A percentile compares a stretch with the other conserved stretches of the same genome.
phyloP scores from a whole-genome alignment of 2,329 filamentous ascomycete species.

The Ophiobolus disseminans region DNA sequence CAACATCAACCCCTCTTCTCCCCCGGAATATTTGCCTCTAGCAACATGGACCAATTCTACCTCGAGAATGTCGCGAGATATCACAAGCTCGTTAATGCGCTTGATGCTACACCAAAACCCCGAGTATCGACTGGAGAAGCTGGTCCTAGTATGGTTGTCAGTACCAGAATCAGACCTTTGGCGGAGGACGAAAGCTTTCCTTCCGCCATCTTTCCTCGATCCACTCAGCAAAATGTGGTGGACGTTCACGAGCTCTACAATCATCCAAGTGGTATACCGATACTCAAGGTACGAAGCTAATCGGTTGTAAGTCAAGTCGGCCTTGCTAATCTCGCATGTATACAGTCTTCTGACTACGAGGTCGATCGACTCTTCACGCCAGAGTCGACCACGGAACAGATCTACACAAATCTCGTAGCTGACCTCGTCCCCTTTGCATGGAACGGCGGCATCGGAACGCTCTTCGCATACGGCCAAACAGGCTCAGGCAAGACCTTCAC shows the following conservation, averaged over 20 bases:
- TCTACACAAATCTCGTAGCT: conserved; percentile 53
- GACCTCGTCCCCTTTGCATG: conserved; percentile 56
- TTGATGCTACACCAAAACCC: conserved; percentile 22
- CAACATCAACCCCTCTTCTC: no score
- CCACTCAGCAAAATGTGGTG: conserved; percentile 20
- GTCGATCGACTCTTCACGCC: conserved; percentile 24
- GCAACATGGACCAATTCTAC: conserved; percentile 26
- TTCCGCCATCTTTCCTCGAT: conserved; percentile 19
- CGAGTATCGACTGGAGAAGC: conserved; percentile 16
- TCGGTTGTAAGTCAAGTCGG: neutral
- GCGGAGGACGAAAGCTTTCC: conserved; percentile 20
- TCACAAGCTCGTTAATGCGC: conserved; percentile 15
- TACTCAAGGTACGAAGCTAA: conserved; percentile 19
- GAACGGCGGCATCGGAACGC: conserved; percentile 57
- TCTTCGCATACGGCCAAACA: conserved; percentile 93
- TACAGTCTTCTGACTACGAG: conserved; percentile 21
- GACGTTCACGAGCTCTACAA: conserved; percentile 30
- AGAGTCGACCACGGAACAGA: conserved; percentile 44
- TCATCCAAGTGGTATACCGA: conserved; percentile 20
- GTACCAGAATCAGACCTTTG: conserved; percentile 21
- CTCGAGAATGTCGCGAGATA: conserved; percentile 21
- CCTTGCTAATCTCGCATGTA: conserved; percentile 14
- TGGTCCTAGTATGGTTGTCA: conserved; percentile 20
- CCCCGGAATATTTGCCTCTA: no score
- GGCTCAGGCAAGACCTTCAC: conserved; percentile 98